Conservation (phyloP, 108 stramenopile genomes). For the Stephanodiscus minutulus region DNA sequence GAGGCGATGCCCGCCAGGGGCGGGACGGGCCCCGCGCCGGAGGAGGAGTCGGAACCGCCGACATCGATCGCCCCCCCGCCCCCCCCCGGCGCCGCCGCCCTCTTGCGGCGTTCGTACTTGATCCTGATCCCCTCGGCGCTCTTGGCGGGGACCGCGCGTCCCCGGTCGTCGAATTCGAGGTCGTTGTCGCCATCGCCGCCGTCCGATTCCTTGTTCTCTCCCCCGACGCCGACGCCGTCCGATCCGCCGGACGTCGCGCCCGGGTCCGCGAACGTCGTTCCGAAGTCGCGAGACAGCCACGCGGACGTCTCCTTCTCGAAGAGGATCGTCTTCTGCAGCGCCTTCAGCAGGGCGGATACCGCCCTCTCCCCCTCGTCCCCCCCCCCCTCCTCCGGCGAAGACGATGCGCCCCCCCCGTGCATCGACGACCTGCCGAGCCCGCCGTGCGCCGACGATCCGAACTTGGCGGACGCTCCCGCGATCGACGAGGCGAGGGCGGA, state of each 20-base stretch:
- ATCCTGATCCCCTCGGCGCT: conserved; percentile 71
- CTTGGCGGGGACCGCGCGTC: conserved; percentile 52
- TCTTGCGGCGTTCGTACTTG: conserved; percentile 57
- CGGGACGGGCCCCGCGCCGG: conserved; percentile 56
- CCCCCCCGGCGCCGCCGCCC: conserved; percentile 16
- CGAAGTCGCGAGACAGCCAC: conserved; percentile 78
- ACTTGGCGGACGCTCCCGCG: conserved; percentile 41
- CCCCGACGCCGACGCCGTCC: conserved; percentile 9
- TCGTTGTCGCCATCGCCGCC: conserved; percentile 40
- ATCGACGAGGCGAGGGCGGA: conserved; percentile 11
- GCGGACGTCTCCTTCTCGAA: conserved; percentile 95
- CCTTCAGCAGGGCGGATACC: conserved; percentile 90
- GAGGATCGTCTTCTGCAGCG: conserved; percentile 91
- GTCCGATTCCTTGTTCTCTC: conserved; percentile 21
- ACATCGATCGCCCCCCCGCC: conserved; percentile 24
- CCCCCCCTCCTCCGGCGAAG: no score
- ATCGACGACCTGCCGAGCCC: no score
- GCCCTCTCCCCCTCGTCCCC: no score
- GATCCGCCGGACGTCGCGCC: not conserved
- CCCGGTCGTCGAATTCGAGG: conserved; percentile 56
- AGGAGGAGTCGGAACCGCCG: no score
- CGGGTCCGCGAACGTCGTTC: conserved; percentile 52
- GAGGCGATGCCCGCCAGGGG: conserved; percentile 83
- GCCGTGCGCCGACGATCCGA: conserved; percentile 4
- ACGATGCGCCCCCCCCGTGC: no score